Conservation (phyloP, 352 stramenopile species). For the Phytophthora ohioensis region DNA sequence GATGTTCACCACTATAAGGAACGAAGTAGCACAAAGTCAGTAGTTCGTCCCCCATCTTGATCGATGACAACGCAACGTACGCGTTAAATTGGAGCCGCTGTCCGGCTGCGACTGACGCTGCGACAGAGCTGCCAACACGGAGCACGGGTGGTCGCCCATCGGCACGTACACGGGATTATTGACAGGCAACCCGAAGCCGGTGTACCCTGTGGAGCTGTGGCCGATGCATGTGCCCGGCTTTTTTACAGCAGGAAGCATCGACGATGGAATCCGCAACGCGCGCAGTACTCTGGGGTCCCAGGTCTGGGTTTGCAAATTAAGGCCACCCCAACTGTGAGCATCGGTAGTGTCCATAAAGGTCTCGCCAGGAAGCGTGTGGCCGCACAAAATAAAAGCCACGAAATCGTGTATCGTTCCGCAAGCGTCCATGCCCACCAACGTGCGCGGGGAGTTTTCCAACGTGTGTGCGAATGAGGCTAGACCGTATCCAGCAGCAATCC, state of each 20-base stretch:
- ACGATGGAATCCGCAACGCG: conserved; percentile 63
- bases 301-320: conserved; percentile 48
- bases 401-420: conserved; percentile 88
- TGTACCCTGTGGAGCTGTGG: conserved; percentile 19
- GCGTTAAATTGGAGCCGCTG: conserved; percentile 48
- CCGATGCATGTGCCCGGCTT: conserved; percentile 63
- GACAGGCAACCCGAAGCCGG: conserved; percentile 48
- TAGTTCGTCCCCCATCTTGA: not conserved
- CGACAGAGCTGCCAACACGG: conserved; percentile 62
- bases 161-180: conserved; percentile 58
- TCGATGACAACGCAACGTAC: conserved; percentile 41
- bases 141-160: conserved; percentile 85
- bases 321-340: conserved; percentile 79
- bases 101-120: conserved; percentile 31
- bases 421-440: conserved; percentile 62
- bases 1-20: conserved; percentile 75
- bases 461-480: conserved; percentile 75
- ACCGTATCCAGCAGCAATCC: conserved; percentile 69
- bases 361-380: conserved; percentile 45
- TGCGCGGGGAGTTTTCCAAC: conserved; percentile 41
- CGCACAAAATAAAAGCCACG: conserved; percentile 76
- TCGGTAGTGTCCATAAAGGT: conserved; percentile 79
- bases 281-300: conserved; percentile 63
- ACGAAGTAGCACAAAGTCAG: conserved; percentile 15
- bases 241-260: conserved; percentile 70